phyloP scores from a whole-genome alignment of 306 rosid species.

The Quercus wislizeni region DNA sequence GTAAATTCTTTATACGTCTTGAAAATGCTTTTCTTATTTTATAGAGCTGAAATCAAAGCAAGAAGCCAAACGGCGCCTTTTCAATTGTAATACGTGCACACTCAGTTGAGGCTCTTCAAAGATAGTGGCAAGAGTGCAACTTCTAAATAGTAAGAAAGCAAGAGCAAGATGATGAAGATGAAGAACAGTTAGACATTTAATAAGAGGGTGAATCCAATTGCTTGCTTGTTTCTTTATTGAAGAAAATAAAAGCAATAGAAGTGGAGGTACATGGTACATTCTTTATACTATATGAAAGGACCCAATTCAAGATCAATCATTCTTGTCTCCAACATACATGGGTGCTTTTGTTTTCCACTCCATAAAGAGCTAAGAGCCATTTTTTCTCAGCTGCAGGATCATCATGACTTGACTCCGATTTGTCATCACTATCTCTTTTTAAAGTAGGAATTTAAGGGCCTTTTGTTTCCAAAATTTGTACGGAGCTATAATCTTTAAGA shows the following conservation, averaged over 20 bases:
- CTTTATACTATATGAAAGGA: slow-evolving; percentile 25
- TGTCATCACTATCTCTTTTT: slow-evolving; percentile 57
- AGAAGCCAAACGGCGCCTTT: slow-evolving; percentile 28
- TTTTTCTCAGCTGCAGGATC: slow-evolving; percentile 63
- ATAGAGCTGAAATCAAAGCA: background rate
- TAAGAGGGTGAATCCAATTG: slow-evolving; percentile 16
- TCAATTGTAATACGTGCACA: background rate
- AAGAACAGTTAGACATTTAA: slow-evolving; percentile 46
- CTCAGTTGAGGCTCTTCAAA: slow-evolving; percentile 19
- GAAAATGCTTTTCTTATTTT: slow-evolving; percentile 1
- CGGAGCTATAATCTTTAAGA: no score
- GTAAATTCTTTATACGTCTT: slow-evolving; percentile 24
- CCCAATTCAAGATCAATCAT: slow-evolving; percentile 49
- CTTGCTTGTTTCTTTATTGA: slow-evolving; percentile 25
- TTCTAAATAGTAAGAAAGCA: slow-evolving; percentile 21
- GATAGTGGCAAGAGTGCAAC: slow-evolving; percentile 7
- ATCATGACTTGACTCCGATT: slow-evolving; percentile 56
- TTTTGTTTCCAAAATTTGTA: background rate
- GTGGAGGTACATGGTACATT: slow-evolving; percentile 24
- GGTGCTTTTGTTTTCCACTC: slow-evolving; percentile 60
- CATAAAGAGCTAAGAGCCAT: slow-evolving; percentile 37
- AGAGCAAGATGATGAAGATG: slow-evolving; percentile 27
- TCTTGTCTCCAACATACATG: slow-evolving; percentile 45
- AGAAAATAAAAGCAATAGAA: slow-evolving; percentile 25
- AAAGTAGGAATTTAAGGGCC: slow-evolving; percentile 38